A percentile compares a stretch with the other conserved stretches of the same genome.
Evolutionary conservation across 352 stramenopile genomes (phyloP).

Genomic region (Globisporangium spiculum): DNA sequence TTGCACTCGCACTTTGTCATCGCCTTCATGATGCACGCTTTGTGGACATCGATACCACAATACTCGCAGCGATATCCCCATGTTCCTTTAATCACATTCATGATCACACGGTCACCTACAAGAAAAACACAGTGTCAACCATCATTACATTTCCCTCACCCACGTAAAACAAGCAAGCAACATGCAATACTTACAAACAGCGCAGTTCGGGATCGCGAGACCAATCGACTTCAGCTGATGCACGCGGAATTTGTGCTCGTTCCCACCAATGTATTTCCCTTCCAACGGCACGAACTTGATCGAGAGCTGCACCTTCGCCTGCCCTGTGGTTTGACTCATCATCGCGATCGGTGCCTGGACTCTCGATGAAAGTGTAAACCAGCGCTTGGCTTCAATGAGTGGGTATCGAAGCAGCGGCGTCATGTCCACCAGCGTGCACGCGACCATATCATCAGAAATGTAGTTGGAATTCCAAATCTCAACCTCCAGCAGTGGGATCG

Average conservation of each 20-base stretch:
- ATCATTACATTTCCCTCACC: neutral
- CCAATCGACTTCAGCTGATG: conserved; percentile 86
- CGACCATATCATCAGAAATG: conserved; percentile 75
- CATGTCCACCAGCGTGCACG: conserved; percentile 78
- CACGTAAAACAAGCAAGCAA: neutral
- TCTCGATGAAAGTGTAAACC: conserved; percentile 77
- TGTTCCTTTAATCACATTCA: conserved; percentile 76
- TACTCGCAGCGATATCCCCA: conserved; percentile 84
- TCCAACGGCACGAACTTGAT: conserved; percentile 79
- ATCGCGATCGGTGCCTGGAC: conserved; percentile 33
- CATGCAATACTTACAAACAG: conserved; percentile 52
- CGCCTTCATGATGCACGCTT: conserved; percentile 86
- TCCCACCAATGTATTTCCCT: conserved; percentile 49
- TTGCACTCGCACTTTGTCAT: conserved; percentile 75
- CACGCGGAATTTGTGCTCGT: conserved; percentile 84
- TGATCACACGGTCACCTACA: conserved; percentile 73
- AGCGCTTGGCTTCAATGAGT: conserved; percentile 65
- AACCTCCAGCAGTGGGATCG: conserved; percentile 78
- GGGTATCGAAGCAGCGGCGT: conserved; percentile 75
- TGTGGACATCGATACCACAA: conserved; percentile 81
- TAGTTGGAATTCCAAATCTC: conserved; percentile 88
- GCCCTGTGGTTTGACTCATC: conserved; percentile 40
- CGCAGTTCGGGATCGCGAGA: conserved; percentile 73
- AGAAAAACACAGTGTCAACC: neutral
- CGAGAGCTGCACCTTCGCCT: conserved; percentile 64